Base-by-base conservation (phyloP, 805 yeast genomes). In the Cyberlindnera veronae region DNA sequence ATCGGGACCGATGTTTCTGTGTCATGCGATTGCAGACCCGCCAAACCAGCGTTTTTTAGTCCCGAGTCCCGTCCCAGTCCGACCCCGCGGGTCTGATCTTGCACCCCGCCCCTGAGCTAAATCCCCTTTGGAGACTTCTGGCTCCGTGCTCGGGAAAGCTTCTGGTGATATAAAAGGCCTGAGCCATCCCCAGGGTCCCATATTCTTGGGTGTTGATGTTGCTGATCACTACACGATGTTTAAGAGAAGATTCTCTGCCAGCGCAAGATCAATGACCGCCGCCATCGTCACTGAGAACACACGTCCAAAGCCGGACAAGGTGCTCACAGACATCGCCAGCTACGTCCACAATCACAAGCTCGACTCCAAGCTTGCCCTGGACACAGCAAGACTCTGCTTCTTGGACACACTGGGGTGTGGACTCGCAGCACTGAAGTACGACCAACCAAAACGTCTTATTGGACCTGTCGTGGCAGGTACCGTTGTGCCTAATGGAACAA, bases 341-440 rank as follows among this genome's bases (percentile, higher is more conserved):
- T 77, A 77, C 51, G 68, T 75, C 18, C 80, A 76, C 56, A 48
- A 60, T 41, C 69, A 65, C 55, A 55, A 66, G 36, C 56, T 74
- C 29, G 68, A 64, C 35, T 71, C 78, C 12, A 55, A 62, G 14
- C 54, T 72, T 23, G 82, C 82, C 6, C 57, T 54, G 36, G 73
- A 73, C 41, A 77, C 83, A 9, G 82, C 82, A 1, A 67, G 69
- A 34, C 61, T 74, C 20, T 77, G 82, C 55, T 58, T 77, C 30
- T 57, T 77, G 27, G 83, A 77, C 50, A 74, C 81, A 4, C 55
- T 77, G 21, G 83, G 83, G 6, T 76, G 81, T 54, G 82, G 81
- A 16, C 62, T 77, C 13, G 81, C 77, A 39, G 81, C 80, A 2
- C 61, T 77, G 48, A 71, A 74, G 57, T 73, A 74, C 58, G 63